These are phyloP conservation scores for Penicillium longicatenatum DNA, from an alignment of 495 filamentous ascomycete species.

Conservation along the genomic window DNA sequence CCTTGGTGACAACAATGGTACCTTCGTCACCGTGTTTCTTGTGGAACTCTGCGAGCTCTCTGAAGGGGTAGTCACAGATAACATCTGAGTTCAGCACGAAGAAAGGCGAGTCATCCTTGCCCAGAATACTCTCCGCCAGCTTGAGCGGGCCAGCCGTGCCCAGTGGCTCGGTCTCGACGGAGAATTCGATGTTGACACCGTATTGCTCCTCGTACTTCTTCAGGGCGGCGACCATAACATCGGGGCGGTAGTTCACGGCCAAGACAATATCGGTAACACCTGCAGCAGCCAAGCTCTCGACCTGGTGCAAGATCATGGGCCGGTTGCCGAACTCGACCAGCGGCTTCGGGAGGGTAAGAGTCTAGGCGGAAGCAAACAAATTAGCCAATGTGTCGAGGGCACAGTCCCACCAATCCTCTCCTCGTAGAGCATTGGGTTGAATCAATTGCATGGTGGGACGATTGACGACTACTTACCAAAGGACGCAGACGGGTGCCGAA, in stretches of 20 bases:
- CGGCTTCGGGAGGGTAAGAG: conserved; percentile 94
- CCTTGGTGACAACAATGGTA: conserved; percentile 98
- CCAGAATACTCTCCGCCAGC: conserved; percentile 90
- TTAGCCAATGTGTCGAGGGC: conserved; percentile 10
- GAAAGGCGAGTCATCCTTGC: conserved; percentile 91
- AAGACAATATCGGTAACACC: conserved; percentile 98
- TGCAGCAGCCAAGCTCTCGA: conserved; percentile 90
- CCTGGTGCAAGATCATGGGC: conserved; percentile 98
- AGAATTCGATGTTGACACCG: conserved; percentile 93
- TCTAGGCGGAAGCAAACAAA: conserved; percentile 52
- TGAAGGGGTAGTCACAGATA: conserved; percentile 97
- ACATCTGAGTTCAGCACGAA: conserved; percentile 99
- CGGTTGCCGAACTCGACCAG: conserved; percentile 98
- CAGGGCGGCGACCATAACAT: conserved; percentile 81
- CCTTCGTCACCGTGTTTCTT: conserved; percentile 90
- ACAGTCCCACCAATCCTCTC: neutral
- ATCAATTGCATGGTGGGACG: conserved; percentile 15
- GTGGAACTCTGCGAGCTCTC: conserved; percentile 85
- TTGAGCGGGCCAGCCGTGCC: conserved; percentile 96
- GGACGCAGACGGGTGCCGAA: conserved; percentile 98
- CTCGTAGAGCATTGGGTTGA: conserved; percentile 13
- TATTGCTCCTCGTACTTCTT: conserved; percentile 91
- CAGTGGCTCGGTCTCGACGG: conserved; percentile 91
- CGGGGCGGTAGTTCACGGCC: conserved; percentile 97
- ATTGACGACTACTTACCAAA: conserved; percentile 68